Conservation (phyloP, 106 monocot species). For the Dactylorhiza incarnata region DNA sequence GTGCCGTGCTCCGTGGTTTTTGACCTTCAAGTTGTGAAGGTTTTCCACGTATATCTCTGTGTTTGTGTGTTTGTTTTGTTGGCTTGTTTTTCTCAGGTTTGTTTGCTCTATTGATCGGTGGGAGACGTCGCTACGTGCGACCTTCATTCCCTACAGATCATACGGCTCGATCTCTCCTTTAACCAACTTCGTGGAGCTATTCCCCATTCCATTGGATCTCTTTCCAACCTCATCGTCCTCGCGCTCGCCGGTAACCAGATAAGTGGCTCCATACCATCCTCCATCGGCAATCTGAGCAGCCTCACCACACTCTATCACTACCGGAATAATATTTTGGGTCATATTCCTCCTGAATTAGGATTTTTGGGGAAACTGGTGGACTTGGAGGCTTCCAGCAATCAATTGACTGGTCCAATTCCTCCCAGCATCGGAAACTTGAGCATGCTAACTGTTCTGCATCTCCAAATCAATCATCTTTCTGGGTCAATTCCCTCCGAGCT, state of each 20-base stretch:
- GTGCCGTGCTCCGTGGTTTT: too few relatives aligned
- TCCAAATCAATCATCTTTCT: conserved; percentile 4
- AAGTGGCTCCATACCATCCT: conserved; percentile 6
- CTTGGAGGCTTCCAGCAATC: too few relatives aligned
- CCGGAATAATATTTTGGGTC: conserved; percentile 6
- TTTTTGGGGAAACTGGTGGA: too few relatives aligned
- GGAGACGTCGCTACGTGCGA: too few relatives aligned
- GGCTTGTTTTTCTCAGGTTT: too few relatives aligned
- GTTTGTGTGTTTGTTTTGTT: too few relatives aligned
- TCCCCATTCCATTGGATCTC: background rate
- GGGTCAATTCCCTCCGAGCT: conserved; percentile 7
- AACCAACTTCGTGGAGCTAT: conserved; percentile 10
- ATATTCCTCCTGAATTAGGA: too few relatives aligned
- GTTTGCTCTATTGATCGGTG: too few relatives aligned
- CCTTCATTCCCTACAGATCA: too few relatives aligned
- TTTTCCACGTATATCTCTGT: too few relatives aligned
- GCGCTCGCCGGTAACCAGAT: background rate
- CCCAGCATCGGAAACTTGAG: conserved; percentile 7
- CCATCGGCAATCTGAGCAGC: background rate
- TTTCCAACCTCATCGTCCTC: background rate
- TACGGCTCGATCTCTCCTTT: background rate
- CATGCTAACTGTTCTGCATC: background rate
- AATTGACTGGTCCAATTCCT: too few relatives aligned
- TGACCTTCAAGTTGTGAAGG: too few relatives aligned
- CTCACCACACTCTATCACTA: background rate